phyloP scores from a whole-genome alignment of 2,329 filamentous ascomycete species.

The Sporothrix pseudoabietina region DNA sequence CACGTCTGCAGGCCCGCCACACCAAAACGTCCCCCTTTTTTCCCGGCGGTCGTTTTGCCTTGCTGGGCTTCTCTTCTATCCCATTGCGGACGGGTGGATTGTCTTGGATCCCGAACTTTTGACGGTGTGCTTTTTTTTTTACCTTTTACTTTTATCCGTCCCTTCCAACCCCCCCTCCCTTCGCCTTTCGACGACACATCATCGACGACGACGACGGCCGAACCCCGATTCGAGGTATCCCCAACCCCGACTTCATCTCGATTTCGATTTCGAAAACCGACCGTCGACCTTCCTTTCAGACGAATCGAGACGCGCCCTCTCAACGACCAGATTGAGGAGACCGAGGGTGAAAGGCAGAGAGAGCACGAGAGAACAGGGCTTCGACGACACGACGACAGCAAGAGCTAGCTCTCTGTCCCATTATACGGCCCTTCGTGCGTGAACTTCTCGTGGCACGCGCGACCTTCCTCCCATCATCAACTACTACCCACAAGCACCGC shows the following conservation, averaged over 20 bases:
- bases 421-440: constrained; percentile 16
- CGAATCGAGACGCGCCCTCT: constrained; percentile 11
- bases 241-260: background rate
- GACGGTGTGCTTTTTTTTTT: background rate
- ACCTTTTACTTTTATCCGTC: constrained; percentile 7
- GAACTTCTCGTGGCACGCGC: background rate
- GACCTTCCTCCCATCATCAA: background rate
- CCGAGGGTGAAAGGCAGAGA: background rate
- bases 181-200: constrained; percentile 22
- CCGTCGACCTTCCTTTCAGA: background rate
- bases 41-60: constrained; percentile 12
- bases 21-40: background rate
- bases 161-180: background rate
- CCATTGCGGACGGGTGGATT: constrained; percentile 10
- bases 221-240: constrained; percentile 9
- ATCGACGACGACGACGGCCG: background rate
- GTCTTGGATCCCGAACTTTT: background rate
- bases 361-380: background rate
- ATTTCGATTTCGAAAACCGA: background rate
- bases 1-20: constrained; percentile 10
- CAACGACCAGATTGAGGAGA: background rate
- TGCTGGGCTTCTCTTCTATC: constrained; percentile 1
- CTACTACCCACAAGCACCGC: background rate
- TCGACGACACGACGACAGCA: constrained; percentile 5
- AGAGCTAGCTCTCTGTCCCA: constrained; percentile 6